phyloP scores from a whole-genome alignment of 495 filamentous ascomycete species.

The Penicillium waksmanii region DNA sequence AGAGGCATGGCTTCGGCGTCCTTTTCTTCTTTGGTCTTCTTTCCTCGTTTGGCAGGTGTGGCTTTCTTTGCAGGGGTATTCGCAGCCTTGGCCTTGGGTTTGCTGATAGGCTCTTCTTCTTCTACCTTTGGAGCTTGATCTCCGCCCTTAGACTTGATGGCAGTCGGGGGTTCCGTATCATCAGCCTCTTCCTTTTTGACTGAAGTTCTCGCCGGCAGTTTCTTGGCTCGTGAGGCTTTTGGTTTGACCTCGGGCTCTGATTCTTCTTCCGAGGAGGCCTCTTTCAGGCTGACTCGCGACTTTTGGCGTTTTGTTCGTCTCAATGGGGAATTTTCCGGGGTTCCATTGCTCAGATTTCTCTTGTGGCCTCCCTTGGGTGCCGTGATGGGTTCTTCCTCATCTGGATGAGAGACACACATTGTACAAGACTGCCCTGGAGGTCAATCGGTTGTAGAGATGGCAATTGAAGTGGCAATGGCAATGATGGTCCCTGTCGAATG shows the following conservation, averaged over 20 bases:
- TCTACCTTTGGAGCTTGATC: constrained; percentile 12
- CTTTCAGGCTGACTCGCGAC: constrained; percentile 27
- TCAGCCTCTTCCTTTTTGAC: constrained; percentile 28
- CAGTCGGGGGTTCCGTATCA: constrained; percentile 2
- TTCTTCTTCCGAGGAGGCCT: constrained; percentile 20
- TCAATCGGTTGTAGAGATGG: background rate
- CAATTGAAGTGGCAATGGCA: background rate
- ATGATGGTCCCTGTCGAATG: constrained; percentile 1
- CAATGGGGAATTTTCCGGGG: constrained; percentile 31
- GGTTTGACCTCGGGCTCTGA: constrained; percentile 15
- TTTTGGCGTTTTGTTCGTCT: constrained; percentile 46
- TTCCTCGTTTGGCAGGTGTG: constrained; percentile 24
- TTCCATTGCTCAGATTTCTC: constrained; percentile 35
- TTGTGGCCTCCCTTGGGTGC: constrained; percentile 28
- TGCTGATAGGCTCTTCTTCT: constrained; percentile 11
- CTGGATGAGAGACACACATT: constrained; percentile 9
- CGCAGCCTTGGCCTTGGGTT: constrained; percentile 5
- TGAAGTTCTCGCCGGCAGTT: constrained; percentile 2
- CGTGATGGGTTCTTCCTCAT: constrained; percentile 11
- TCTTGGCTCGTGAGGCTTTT: constrained; percentile 11
- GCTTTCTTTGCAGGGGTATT: background rate
- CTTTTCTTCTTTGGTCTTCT: constrained; percentile 48
- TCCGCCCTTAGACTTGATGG: background rate
- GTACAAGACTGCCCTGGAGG: background rate
- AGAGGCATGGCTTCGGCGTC: constrained; percentile 62